These are phyloP conservation scores for Hygrophila difformis DNA, from an alignment of 257 asterid species.

Conservation along the genomic window DNA sequence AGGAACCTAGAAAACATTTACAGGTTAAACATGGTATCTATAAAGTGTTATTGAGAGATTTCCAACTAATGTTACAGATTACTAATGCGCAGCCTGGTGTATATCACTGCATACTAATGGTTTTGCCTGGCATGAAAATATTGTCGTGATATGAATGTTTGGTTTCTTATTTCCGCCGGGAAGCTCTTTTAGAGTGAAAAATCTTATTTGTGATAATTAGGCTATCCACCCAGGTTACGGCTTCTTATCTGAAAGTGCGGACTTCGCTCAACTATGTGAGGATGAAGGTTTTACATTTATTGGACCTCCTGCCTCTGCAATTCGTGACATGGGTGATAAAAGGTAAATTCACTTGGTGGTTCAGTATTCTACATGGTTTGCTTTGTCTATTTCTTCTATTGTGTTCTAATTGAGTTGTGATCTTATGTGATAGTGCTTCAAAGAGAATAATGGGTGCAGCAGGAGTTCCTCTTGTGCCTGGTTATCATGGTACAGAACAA, in stretches of 20 bases:
- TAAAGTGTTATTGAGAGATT: too few species aligned
- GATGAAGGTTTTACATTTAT: constrained; percentile 67
- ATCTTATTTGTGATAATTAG: constrained; percentile 51
- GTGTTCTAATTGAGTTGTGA: constrained; percentile 12
- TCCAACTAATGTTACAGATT: too few species aligned
- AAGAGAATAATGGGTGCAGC: constrained; percentile 99
- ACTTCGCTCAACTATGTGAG: constrained; percentile 90
- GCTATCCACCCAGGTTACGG: constrained; percentile 99
- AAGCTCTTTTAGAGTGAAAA: constrained; percentile 24
- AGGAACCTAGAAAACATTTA: too few species aligned
- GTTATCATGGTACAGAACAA: constrained; percentile 88
- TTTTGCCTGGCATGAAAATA: too few species aligned
- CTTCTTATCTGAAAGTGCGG: constrained; percentile 92
- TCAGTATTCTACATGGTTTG: background rate
- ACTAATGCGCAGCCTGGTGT: too few species aligned
- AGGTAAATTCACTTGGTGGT: constrained; percentile 34
- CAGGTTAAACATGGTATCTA: too few species aligned
- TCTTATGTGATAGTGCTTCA: constrained; percentile 68
- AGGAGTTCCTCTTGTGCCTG: constrained; percentile 99
- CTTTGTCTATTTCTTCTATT: constrained; percentile 3
- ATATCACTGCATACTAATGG: too few species aligned
- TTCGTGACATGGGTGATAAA: constrained; percentile 98
- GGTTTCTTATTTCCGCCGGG: constrained; percentile 17
- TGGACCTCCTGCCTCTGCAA: constrained; percentile 97
- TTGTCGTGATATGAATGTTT: constrained; percentile 9